A percentile compares a stretch with the other conserved stretches of the same genome.
phyloP scores from a whole-genome alignment of 495 filamentous ascomycete genomes.

The Aspergillus taichungensis region DNA sequence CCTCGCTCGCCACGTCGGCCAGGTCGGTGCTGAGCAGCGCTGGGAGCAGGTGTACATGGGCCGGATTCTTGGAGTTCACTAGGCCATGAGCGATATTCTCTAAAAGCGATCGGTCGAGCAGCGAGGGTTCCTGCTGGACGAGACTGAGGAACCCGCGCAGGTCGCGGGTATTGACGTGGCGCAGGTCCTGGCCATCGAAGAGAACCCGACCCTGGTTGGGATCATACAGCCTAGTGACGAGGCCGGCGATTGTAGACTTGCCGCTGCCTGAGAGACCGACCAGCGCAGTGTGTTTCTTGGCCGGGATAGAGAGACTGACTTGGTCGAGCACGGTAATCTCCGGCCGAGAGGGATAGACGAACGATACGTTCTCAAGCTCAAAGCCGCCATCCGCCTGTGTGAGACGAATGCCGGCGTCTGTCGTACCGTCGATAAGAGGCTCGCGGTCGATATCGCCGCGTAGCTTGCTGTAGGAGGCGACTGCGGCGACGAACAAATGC shows the following conservation, averaged over 20 bases:
- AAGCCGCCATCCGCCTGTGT: conserved; percentile 33
- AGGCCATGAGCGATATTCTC: conserved; percentile 63
- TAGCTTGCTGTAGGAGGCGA: conserved; percentile 44
- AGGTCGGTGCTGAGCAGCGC: conserved; percentile 22
- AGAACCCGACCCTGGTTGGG: conserved; percentile 34
- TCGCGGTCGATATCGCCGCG: conserved; percentile 42
- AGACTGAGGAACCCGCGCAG: conserved; percentile 50
- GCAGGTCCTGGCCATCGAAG: conserved; percentile 46
- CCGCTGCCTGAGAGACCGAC: conserved; percentile 63
- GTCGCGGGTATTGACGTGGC: conserved; percentile 46
- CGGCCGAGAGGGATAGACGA: conserved; percentile 55
- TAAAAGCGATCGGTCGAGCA: conserved; percentile 56
- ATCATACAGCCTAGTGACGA: conserved; percentile 47
- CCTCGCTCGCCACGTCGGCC: conserved; percentile 20
- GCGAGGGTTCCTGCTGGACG: conserved; percentile 59
- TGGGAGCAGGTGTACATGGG: conserved; percentile 31
- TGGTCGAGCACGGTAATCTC: conserved; percentile 44
- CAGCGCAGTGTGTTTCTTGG: conserved; percentile 53
- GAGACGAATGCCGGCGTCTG: conserved; percentile 25
- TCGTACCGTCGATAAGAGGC: conserved; percentile 41
- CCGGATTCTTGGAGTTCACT: conserved; percentile 44
- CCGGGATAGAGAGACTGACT: conserved; percentile 44
- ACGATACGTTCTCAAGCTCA: conserved; percentile 46
- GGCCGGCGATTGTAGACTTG: conserved; percentile 58
- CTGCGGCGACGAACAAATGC: conserved; percentile 49